These are phyloP conservation scores for Quercus lobata DNA, from an alignment of 331 rosid genomes.

Conservation along the genomic window DNA sequence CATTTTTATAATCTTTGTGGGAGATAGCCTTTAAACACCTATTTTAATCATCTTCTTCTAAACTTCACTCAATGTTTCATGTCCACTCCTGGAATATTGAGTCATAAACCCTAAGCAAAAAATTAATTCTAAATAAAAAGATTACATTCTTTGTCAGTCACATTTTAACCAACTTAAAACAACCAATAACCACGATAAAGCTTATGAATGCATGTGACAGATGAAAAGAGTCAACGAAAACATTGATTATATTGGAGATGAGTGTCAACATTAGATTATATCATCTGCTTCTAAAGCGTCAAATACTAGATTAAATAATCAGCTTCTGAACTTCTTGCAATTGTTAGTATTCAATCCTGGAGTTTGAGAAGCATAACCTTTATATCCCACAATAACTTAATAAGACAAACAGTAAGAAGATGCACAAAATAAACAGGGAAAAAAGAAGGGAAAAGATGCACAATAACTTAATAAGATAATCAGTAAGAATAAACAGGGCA, in stretches of 20 bases:
- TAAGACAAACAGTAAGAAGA: too few relatives aligned
- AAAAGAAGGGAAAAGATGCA: too few relatives aligned
- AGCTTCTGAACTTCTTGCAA: background rate
- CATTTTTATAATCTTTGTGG: background rate
- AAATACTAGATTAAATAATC: background rate
- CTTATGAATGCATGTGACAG: background rate
- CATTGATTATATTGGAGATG: background rate
- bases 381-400: too few relatives aligned
- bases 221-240: background rate
- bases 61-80: background rate
- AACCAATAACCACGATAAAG: background rate
- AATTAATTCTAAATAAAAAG: background rate
- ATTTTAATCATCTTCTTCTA: background rate
- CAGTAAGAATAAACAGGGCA: too few relatives aligned
- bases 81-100: background rate
- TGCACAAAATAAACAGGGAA: too few relatives aligned
- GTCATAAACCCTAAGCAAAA: background rate
- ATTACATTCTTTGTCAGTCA: background rate
- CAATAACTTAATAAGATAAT: too few relatives aligned
- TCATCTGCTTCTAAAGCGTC: background rate
- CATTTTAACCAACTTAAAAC: too few relatives aligned
- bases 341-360: background rate
- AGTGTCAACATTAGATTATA: background rate
- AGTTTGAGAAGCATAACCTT: background rate
- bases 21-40: background rate